A percentile compares a stretch with the other conserved stretches of the same genome.
phyloP scores from a whole-genome alignment of 2,329 filamentous ascomycete species.

The Reticulascus tulasneorum region DNA sequence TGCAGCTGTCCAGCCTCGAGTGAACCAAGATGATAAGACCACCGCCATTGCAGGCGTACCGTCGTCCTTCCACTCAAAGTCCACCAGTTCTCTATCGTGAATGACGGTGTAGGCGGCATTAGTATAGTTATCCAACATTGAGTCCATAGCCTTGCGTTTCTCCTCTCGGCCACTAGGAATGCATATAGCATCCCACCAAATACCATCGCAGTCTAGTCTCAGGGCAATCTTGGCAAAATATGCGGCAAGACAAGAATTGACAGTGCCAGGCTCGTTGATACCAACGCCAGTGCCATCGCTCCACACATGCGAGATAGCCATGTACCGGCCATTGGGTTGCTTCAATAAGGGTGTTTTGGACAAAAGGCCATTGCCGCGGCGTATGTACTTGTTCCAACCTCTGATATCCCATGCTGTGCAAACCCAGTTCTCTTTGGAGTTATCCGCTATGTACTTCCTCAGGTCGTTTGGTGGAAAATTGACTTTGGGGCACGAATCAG shows the following conservation, averaged over 20 bases:
- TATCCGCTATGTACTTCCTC: too few species aligned
- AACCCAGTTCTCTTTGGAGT: too few species aligned
- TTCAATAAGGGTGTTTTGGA: too few species aligned
- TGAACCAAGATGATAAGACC: conserved; percentile 18
- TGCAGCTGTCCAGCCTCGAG: conserved; percentile 18
- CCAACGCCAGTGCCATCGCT: conserved; percentile 23
- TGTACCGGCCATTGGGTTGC: too few species aligned
- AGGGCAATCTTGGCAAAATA: conserved; percentile 19
- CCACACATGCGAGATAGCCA: conserved; percentile 28
- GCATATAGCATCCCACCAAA: conserved; percentile 28
- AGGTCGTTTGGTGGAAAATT: too few species aligned
- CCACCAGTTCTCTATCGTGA: conserved; percentile 15
- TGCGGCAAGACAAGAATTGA: conserved; percentile 22
- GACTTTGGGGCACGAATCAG: too few species aligned
- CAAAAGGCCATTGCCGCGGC: too few species aligned
- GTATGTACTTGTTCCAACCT: too few species aligned
- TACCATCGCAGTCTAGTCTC: conserved; percentile 19
- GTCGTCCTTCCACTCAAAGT: conserved; percentile 3
- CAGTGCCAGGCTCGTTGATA: conserved; percentile 11
- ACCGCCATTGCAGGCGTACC: conserved; percentile 13
- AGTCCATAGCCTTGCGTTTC: conserved; percentile 15
- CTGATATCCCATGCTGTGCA: too few species aligned
- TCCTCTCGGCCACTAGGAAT: conserved; percentile 17
- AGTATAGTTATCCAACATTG: conserved; percentile 21
- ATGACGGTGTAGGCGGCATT: conserved; percentile 15